Conservation (phyloP, 75 land plant genomes). For the Pinus taeda region DNA sequence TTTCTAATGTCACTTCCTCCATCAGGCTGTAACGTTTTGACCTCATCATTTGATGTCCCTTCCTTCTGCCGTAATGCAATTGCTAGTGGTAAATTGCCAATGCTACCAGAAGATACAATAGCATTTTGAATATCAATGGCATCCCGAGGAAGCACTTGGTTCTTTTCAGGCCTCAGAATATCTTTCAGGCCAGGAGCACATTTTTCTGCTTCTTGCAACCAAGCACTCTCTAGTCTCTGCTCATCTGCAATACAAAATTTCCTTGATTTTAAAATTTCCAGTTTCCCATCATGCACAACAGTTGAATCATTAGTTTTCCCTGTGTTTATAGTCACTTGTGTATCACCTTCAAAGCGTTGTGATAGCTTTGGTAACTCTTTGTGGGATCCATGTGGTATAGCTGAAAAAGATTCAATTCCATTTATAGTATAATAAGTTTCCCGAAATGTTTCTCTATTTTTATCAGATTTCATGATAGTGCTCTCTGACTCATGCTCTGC, state of each 20-base stretch:
- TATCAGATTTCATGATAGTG: not conserved
- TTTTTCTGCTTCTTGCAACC: constrained; percentile 58
- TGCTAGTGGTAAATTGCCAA: constrained; percentile 5
- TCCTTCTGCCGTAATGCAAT: constrained; percentile 12
- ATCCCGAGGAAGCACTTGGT: constrained; percentile 54
- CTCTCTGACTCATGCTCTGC: constrained; percentile 1
- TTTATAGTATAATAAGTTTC: not conserved
- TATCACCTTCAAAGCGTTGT: not conserved
- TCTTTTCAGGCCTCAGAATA: constrained; percentile 47
- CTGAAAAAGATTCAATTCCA: constrained; percentile 8
- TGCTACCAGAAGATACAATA: constrained; percentile 9
- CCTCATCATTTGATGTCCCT: not conserved
- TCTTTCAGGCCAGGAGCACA: constrained; percentile 30
- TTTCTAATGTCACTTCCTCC: constrained; percentile 4
- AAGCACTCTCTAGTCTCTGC: constrained; percentile 54
- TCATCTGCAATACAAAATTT: constrained; percentile 38
- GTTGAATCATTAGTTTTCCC: not conserved
- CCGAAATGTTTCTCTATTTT: not conserved
- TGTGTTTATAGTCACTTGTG: not conserved
- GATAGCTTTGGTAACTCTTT: not conserved
- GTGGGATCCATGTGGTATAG: not conserved
- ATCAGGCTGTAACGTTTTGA: not conserved
- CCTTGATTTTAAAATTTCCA: constrained; percentile 24
- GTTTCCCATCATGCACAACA: not conserved
- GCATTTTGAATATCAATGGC: constrained; percentile 13